Evolutionary conservation across 768 basidiomycete genomes (phyloP).

Genomic region (Boletus rubroflammeus): DNA sequence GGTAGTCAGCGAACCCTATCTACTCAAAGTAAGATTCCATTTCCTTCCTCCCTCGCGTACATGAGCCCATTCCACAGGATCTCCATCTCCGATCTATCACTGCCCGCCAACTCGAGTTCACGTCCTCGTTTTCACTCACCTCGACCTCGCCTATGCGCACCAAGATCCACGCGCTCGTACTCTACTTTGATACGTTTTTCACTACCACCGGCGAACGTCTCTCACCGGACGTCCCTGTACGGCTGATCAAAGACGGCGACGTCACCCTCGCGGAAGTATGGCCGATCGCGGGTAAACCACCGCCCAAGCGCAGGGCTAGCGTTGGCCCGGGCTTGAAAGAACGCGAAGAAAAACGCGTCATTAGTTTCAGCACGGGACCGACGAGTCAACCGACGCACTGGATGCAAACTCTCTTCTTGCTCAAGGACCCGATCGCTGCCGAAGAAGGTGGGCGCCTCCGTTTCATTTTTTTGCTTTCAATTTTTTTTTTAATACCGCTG

Average conservation of each 20-base stretch:
- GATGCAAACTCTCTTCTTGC: conserved; percentile 91
- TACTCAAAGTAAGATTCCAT: conserved; percentile 56
- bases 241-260: conserved; percentile 56
- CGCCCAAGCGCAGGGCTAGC: conserved; percentile 58
- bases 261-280: conserved; percentile 71
- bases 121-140: conserved; percentile 69
- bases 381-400: conserved; percentile 87
- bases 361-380: conserved; percentile 91
- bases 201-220: conserved; percentile 53
- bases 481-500: neutral
- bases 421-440: conserved; percentile 74
- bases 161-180: conserved; percentile 74
- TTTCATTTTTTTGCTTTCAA: neutral
- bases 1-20: conserved; percentile 57
- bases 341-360: conserved; percentile 38
- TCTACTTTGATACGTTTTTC: conserved; percentile 97
- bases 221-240: conserved; percentile 48
- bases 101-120: conserved; percentile 73
- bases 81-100: conserved; percentile 65
- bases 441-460: conserved; percentile 56
- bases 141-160: conserved; percentile 56
- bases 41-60: neutral
- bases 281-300: conserved; percentile 68
- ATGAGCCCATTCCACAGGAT: conserved; percentile 49
- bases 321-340: conserved; percentile 41